Evolutionary conservation across 2,329 filamentous ascomycete genomes (phyloP).

Genomic region (Xylariaceae sp.): DNA sequence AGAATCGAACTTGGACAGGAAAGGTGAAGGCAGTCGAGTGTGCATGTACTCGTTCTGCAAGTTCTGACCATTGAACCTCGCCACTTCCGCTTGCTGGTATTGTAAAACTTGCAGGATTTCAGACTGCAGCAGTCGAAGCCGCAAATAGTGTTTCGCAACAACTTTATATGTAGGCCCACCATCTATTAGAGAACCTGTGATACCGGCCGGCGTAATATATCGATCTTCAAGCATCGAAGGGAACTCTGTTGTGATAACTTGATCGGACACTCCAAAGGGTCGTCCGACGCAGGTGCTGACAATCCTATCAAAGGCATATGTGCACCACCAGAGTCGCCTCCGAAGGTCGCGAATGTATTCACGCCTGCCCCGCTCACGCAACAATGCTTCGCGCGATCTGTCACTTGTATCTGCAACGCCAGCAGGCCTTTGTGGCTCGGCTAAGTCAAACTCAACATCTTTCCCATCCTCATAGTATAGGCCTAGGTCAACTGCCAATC

Average conservation of each 20-base stretch:
- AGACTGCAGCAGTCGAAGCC: conserved; percentile 85
- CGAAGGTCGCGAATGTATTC: conserved; percentile 88
- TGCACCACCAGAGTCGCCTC: conserved; percentile 93
- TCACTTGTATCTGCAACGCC: conserved; percentile 43
- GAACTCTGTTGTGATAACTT: conserved; percentile 94
- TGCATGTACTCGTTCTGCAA: conserved; percentile 75
- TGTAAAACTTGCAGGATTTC: conserved; percentile 95
- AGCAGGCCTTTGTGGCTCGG: conserved; percentile 51
- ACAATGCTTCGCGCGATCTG: conserved; percentile 44
- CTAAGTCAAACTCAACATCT: conserved; percentile 65
- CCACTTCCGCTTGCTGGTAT: conserved; percentile 85
- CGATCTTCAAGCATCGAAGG: conserved; percentile 87
- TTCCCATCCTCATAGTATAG: conserved; percentile 90
- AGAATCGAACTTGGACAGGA: conserved; percentile 80
- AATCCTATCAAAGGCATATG: conserved; percentile 92
- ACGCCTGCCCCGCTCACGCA: conserved; percentile 69
- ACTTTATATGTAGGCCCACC: conserved; percentile 83
- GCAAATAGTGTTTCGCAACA: conserved; percentile 91
- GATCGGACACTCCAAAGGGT: conserved; percentile 94
- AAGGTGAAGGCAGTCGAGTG: conserved; percentile 81
- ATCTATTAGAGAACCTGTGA: conserved; percentile 65
- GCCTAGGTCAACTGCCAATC: conserved; percentile 88
- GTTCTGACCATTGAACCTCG: conserved; percentile 70
- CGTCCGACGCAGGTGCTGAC: conserved; percentile 93
- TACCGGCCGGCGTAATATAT: conserved; percentile 82